Evolutionary conservation across 345 rosid species (phyloP).

Genomic region (Aquilaria malaccensis): DNA sequence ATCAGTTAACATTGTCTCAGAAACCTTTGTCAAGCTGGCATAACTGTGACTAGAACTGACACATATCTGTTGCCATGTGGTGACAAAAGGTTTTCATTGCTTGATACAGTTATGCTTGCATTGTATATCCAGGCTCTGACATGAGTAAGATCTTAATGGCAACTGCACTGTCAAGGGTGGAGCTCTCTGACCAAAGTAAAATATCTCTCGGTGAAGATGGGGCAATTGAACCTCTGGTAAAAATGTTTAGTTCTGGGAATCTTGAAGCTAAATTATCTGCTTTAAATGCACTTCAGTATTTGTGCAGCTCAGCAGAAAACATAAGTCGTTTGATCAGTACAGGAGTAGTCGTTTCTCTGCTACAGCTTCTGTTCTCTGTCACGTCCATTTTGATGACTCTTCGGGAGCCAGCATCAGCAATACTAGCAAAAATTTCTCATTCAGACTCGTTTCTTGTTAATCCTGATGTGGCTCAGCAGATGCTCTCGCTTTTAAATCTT

Average conservation of each 20-base stretch:
- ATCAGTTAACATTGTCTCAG: neutral
- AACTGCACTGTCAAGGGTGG: conserved; percentile 59
- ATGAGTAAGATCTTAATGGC: conserved; percentile 81
- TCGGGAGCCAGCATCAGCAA: conserved; percentile 70
- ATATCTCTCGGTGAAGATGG: conserved; percentile 61
- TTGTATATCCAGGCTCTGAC: conserved; percentile 49
- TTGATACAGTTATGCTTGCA: neutral
- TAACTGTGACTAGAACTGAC: neutral
- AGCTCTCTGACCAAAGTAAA: conserved; percentile 57
- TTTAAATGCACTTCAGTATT: conserved; percentile 51
- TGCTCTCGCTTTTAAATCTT: conserved; percentile 63
- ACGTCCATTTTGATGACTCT: conserved; percentile 78
- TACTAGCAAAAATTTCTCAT: conserved; percentile 56
- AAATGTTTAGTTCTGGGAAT: conserved; percentile 58
- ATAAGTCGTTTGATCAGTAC: conserved; percentile 38
- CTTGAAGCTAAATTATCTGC: conserved; percentile 66
- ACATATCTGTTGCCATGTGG: neutral
- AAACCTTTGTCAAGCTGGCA: neutral
- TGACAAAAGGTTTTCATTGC: neutral
- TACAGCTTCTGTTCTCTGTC: conserved; percentile 72
- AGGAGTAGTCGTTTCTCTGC: conserved; percentile 42
- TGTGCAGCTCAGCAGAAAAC: conserved; percentile 42
- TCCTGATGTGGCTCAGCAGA: conserved; percentile 60
- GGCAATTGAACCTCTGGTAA: conserved; percentile 49
- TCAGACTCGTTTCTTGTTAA: conserved; percentile 52